Evolutionary conservation across 192 early-diverging fungal genomes (phyloP).

Genomic region (Coemansia sp.): DNA sequence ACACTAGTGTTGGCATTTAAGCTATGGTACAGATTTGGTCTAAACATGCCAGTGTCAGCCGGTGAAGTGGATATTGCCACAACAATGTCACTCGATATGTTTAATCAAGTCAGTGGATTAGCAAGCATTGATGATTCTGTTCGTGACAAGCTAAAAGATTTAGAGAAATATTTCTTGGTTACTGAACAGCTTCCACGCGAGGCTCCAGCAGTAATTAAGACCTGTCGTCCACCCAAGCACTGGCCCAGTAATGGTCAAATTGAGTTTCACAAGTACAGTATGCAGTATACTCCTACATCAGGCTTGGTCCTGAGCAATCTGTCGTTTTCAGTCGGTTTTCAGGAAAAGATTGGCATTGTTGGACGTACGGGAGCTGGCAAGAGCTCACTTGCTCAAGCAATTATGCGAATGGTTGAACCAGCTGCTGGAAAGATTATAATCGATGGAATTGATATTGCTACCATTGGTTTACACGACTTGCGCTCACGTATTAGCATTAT

Average conservation of each 20-base stretch:
- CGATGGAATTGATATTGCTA: conserved; percentile 61
- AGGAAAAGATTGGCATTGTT: conserved; percentile 66
- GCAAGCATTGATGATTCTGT: not conserved
- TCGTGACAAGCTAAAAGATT: not conserved
- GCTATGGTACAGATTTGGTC: not conserved
- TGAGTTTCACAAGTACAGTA: no score
- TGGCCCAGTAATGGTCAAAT: no score
- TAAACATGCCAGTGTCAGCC: not conserved
- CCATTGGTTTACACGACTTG: conserved; percentile 61
- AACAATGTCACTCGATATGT: not conserved
- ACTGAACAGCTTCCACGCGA: conserved; percentile 45
- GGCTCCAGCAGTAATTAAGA: conserved; percentile 2
- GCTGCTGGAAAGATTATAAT: conserved; percentile 49
- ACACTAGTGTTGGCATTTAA: conserved; percentile 6
- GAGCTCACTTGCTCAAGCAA: conserved; percentile 57
- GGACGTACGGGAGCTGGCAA: conserved; percentile 84
- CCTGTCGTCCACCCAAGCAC: no score
- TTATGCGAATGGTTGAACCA: conserved; percentile 57
- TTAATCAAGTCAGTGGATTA: not conserved
- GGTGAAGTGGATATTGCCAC: conserved; percentile 14
- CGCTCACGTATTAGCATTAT: conserved; percentile 63
- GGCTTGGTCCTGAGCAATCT: no score
- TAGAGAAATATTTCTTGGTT: not conserved
- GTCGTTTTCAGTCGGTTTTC: no score
- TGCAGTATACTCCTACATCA: no score